Percentiles rank a stretch among this genome's conserved stretches.
Evolutionary conservation across 1,284 basidiomycete species (phyloP).

Genomic region (Microbotryum intermedium): DNA sequence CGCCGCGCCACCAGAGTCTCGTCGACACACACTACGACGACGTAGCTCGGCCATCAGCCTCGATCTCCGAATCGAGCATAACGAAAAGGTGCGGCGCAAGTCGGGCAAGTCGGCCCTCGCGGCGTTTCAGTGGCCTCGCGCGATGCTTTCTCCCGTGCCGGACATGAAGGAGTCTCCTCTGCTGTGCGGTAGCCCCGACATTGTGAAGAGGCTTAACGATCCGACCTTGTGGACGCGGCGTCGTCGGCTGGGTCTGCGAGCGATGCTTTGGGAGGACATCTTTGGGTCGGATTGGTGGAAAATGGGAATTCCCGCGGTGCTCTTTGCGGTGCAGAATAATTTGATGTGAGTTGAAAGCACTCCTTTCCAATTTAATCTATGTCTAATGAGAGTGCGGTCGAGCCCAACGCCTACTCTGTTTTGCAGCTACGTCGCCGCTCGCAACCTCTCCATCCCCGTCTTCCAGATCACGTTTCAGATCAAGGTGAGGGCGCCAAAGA

Average conservation of each 20-base stretch:
- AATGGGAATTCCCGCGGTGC: constrained; percentile 35
- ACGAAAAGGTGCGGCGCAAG: neutral
- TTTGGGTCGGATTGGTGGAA: constrained; percentile 31
- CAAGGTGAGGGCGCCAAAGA: constrained; percentile 29
- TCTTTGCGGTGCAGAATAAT: constrained; percentile 39
- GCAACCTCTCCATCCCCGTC: constrained; percentile 39
- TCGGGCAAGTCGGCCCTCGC: constrained; percentile 16
- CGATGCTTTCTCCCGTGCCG: constrained; percentile 15
- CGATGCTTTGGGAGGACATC: constrained; percentile 24
- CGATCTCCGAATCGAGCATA: too few species aligned
- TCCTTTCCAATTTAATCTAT: neutral
- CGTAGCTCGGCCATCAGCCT: constrained; percentile 8
- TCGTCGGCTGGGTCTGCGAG: constrained; percentile 11
- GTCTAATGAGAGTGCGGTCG: neutral
- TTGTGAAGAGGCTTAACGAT: constrained; percentile 20
- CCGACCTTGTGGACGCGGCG: constrained; percentile 17
- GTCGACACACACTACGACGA: constrained; percentile 4
- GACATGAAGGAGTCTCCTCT: constrained; percentile 14
- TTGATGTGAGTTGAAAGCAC: constrained; percentile 27
- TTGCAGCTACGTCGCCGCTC: constrained; percentile 36
- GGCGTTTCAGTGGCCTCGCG: constrained; percentile 22
- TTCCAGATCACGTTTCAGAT: constrained; percentile 42
- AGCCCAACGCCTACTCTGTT: neutral
- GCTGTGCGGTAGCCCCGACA: constrained; percentile 1
- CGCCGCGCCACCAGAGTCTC: neutral